Evolutionary conservation across 805 yeast genomes (phyloP).

Genomic region (Ogataea degrootiae): DNA sequence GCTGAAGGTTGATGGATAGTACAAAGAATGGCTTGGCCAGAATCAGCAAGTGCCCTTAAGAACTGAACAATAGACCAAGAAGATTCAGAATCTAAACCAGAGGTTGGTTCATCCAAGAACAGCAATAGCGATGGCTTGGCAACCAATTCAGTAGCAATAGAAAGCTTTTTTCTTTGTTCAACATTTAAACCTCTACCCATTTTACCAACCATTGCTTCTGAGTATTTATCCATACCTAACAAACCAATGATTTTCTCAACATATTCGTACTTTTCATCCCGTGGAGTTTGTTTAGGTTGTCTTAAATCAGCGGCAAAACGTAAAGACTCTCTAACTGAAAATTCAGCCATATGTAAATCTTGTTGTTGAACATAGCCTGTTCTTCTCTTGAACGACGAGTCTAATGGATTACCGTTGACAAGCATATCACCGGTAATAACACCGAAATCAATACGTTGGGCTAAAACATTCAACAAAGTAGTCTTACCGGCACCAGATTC

Average conservation of each 20-base stretch:
- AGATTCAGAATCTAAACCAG: constrained; percentile 54
- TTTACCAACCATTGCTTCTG: constrained; percentile 47
- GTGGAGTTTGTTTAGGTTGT: constrained; percentile 36
- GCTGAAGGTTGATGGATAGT: constrained; percentile 51
- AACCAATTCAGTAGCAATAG: constrained; percentile 52
- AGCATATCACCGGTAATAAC: constrained; percentile 52
- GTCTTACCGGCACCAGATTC: constrained; percentile 64
- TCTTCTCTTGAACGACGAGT: constrained; percentile 46
- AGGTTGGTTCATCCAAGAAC: constrained; percentile 57
- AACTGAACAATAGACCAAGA: constrained; percentile 55
- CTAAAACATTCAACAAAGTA: constrained; percentile 47
- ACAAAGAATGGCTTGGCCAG: constrained; percentile 53
- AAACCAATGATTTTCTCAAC: constrained; percentile 38
- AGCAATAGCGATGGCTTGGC: constrained; percentile 48
- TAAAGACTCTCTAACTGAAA: constrained; percentile 48
- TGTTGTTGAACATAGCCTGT: constrained; percentile 56
- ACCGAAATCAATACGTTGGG: constrained; percentile 49
- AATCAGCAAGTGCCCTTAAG: constrained; percentile 43
- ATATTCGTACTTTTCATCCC: constrained; percentile 36
- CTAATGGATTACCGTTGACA: constrained; percentile 48
- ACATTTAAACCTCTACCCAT: constrained; percentile 47
- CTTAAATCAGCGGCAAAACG: constrained; percentile 47
- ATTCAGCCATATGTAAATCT: constrained; percentile 45
- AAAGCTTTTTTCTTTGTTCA: constrained; percentile 48
- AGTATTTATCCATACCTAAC: constrained; percentile 38